Conservation (phyloP, 768 basidiomycete species). For the Suillus brevipes region DNA sequence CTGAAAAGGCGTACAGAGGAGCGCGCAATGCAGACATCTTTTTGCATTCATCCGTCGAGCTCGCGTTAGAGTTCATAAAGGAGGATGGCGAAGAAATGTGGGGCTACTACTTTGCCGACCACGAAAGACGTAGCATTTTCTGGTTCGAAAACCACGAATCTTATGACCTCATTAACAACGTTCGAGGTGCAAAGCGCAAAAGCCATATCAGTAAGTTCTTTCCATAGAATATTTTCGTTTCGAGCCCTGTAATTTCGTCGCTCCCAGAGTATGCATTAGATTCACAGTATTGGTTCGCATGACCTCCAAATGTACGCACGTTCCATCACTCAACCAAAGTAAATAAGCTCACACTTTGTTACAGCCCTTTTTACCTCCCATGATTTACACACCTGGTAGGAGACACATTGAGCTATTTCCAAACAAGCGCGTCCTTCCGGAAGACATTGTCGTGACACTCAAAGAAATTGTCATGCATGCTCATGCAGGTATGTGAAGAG, state of each 20-base stretch:
- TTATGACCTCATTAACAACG: conserved; percentile 30
- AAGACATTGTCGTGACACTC: conserved; percentile 3
- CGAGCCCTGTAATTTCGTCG: background rate
- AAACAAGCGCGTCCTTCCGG: conserved; percentile 22
- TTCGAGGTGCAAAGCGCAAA: conserved; percentile 39
- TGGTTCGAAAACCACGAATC: conserved; percentile 45
- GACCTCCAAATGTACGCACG: background rate
- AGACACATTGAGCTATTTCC: conserved; percentile 10
- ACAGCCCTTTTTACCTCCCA: background rate
- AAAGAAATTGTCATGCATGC: conserved; percentile 10
- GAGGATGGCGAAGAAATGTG: background rate
- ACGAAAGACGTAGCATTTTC: conserved; percentile 42
- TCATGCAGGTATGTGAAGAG: conserved; percentile 9
- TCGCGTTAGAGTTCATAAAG: conserved; percentile 9
- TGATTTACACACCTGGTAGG: background rate
- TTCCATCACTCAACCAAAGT: background rate
- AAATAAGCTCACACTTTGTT: background rate
- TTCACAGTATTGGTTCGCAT: conserved; percentile 28
- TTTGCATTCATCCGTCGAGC: background rate
- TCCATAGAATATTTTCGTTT: background rate
- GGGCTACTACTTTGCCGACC: conserved; percentile 51
- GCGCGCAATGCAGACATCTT: background rate
- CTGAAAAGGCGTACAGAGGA: background rate
- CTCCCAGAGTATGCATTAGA: conserved; percentile 24
- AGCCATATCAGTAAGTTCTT: conserved; percentile 42